Percentiles rank a stretch among this genome's conserved stretches.
These are phyloP conservation scores for Haberlea rhodopensis DNA, from an alignment of 257 asterid species.

Conservation along the genomic window DNA sequence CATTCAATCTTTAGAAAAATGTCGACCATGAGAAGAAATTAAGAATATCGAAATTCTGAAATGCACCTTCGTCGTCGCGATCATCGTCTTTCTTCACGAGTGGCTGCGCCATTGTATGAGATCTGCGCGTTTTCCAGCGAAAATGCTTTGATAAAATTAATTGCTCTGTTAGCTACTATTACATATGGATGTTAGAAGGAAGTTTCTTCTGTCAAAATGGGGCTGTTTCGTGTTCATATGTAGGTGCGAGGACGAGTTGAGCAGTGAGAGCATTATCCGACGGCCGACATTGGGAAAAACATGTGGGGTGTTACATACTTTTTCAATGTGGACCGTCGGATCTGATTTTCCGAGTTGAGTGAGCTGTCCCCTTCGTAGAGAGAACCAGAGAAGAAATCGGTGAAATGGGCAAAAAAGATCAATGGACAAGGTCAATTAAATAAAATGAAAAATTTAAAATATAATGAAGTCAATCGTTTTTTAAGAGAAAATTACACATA, in stretches of 20 bases:
- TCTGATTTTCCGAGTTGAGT: background rate
- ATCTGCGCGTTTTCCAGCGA: constrained; percentile 40
- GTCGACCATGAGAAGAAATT: constrained; percentile 3
- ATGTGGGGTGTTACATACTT: too few species aligned
- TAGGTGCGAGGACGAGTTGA: too few species aligned
- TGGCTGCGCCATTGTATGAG: constrained; percentile 68
- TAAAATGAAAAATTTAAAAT: too few species aligned
- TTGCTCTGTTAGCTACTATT: too few species aligned
- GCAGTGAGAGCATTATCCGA: background rate
- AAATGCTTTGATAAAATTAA: constrained; percentile 15
- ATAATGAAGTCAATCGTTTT: too few species aligned
- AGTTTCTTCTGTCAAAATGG: too few species aligned
- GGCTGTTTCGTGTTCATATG: too few species aligned
- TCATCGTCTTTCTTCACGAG: too few species aligned
- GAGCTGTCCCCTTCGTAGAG: background rate
- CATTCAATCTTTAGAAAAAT: constrained; percentile 13
- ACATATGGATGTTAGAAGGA: too few species aligned
- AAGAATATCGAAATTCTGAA: constrained; percentile 13
- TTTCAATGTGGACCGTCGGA: background rate
- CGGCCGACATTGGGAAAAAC: background rate
- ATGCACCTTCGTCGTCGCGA: constrained; percentile 66
- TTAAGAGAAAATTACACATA: too few species aligned
- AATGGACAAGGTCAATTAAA: too few species aligned
- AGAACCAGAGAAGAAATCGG: too few species aligned
- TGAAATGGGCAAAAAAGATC: background rate